Conservation (phyloP, 495 filamentous ascomycete species). For the Penicillium arizonense region DNA sequence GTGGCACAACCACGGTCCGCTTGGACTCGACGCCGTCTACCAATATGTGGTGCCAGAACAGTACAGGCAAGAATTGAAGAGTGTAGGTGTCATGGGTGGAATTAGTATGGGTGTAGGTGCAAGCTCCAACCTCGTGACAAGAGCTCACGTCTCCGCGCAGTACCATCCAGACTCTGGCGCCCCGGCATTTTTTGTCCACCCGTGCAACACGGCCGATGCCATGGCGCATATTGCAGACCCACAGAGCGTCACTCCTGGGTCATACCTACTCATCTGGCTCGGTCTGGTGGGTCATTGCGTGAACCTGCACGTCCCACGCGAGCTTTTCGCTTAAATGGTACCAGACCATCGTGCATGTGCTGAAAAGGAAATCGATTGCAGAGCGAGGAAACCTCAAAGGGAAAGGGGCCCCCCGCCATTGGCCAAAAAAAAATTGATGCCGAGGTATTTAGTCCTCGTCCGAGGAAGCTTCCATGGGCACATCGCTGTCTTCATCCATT, state of each 20-base stretch:
- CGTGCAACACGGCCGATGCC: conserved; percentile 79
- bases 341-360: conserved; percentile 15
- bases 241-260: conserved; percentile 53
- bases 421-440: no score
- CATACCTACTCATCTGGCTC: conserved; percentile 79
- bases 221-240: conserved; percentile 52
- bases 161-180: conserved; percentile 74
- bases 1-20: conserved; percentile 58
- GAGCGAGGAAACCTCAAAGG: no score
- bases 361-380: conserved; percentile 1
- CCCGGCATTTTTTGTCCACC: conserved; percentile 80
- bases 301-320: conserved; percentile 65
- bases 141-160: conserved; percentile 52
- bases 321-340: conserved; percentile 32
- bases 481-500: conserved; percentile 69
- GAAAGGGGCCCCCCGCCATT: no score
- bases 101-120: conserved; percentile 73
- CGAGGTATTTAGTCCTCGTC: conserved; percentile 45
- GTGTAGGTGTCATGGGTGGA: conserved; percentile 65
- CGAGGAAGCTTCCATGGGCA: conserved; percentile 54
- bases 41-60: conserved; percentile 64
- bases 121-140: conserved; percentile 10
- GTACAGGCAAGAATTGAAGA: conserved; percentile 55
- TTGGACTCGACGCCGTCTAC: conserved; percentile 69
- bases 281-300: conserved; percentile 73